Base-by-base conservation (phyloP, 805 yeast species). In the Starmerella stigmatis region DNA sequence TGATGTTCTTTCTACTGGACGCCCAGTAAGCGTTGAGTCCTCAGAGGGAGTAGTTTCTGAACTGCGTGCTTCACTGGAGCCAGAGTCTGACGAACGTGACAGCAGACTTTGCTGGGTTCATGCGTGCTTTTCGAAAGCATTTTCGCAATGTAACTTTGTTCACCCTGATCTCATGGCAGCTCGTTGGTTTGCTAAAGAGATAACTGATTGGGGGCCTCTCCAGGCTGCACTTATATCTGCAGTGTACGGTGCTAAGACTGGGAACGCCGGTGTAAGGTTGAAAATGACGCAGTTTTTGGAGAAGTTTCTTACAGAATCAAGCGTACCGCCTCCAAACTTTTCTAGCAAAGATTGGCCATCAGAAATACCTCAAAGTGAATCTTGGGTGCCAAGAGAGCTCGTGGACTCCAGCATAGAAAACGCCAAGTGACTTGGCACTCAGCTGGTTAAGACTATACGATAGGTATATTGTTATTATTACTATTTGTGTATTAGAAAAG, bases 11-110 rank as follows among this genome's bases (percentile, higher is more conserved):
- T 68, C 74, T 34, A 62, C 67, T 25, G 73, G 81, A 1, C 69
- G 74, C 37, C 71, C 79, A 25, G 57, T 83, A 6, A 67, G 73
- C 4, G 73, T 74, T 54, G 95, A 86, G 61, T 71, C 71, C 22
- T 69, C 73, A 26, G 76, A 78, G 0, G 85, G 85, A 1, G 29
- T 51, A 5, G 30, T 17, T 13, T 12, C 35, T 6, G 23, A 20
- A 9, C 31, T 49, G 15, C 39, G 19, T 12, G 12, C 17, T 2
- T n/a, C 17, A 4, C 25, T 49, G 1, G n/a, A 16, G 1, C 26
- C 32, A 3, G 36, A 21, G 2, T 33, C 47, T 15, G 36, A 20
- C 22, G 17, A 5, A 8, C 29, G 28, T 4, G 44, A 38, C 20
- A 25, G 36, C 11, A 12, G 21, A 10, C 10, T 45, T 6, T 41